Evolutionary conservation across 805 yeast species (phyloP), one percentile per base, ranked within the genome.

Genomic region (Barnettozyma californica): DNA sequence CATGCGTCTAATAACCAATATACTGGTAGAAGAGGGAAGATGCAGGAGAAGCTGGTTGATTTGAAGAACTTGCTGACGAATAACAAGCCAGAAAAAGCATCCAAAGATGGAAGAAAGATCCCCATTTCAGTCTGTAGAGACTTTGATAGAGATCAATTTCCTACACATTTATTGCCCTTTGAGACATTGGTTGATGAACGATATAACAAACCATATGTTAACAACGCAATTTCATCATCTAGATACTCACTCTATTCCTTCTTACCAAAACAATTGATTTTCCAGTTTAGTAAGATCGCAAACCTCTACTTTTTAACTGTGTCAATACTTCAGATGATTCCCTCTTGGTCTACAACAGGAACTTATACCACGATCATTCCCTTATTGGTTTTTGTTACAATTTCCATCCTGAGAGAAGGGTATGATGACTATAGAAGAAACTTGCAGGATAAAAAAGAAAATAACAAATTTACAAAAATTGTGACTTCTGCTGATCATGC

Each of bases 291-390:
- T 55, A 92, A 91, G 63, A 79, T 90, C 51, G 99, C 99, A 37
- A 94, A 94, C 67, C 73, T 88, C 44, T 92, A 91, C 70, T 92
- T 92, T 75, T 70, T 92, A 57, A 70, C 81, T 29, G 71, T 88
- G 69, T 85, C 84, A 59, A 84, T 92, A 55, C 68, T 92, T 53
- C 97, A 96, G 96, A 53, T 85, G 69, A 29, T 85, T 85, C 61
- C 73, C 86, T 11, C 83, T 87, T 5, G 92, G 97, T 88, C 97
- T 1, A 89, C 99, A 6, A 94, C 99, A 0, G 99, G 98, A 51
- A 85, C 90, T 11, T 89, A 81, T 62, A 94, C 98, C 4, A 94
- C 99, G 2, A 92, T 94, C 57, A 76, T 85, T 25, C 95, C 95
- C 1, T 74, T 87, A 62, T 81, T 84, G 66, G 91, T 84, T 43